Conservation (phyloP, 2,329 filamentous ascomycete species). For the Aspergillus quadrilineatus region DNA sequence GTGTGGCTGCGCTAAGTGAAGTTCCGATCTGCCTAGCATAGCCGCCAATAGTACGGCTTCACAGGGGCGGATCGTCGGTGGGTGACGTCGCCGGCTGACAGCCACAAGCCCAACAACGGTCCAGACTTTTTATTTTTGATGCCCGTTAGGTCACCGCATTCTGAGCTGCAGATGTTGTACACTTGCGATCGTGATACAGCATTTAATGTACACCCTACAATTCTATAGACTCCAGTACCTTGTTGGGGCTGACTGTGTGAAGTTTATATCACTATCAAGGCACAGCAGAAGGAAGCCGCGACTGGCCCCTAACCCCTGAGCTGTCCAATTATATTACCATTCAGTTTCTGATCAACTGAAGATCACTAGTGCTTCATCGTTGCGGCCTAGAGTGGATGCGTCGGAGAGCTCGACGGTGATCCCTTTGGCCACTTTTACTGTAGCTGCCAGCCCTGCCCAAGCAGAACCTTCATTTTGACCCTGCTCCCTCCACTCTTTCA, state of each 20-base stretch:
- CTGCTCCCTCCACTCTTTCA: neutral
- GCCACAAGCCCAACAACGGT: neutral
- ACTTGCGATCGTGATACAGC: too few relatives aligned
- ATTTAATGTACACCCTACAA: too few relatives aligned
- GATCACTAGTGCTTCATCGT: conserved; percentile 1
- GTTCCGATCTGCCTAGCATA: neutral
- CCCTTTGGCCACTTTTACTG: neutral
- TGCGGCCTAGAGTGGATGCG: neutral
- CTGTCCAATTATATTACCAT: neutral
- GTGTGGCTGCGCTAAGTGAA: neutral
- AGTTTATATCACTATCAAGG: neutral
- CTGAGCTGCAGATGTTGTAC: neutral
- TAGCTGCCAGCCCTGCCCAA: neutral
- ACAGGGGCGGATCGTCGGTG: neutral
- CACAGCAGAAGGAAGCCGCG: neutral
- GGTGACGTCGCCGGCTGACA: neutral
- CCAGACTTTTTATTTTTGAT: neutral
- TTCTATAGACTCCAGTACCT: too few relatives aligned
- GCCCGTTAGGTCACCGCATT: neutral
- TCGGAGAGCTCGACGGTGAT: neutral
- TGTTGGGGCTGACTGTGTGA: neutral
- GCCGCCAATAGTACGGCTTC: neutral
- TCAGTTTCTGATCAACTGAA: neutral
- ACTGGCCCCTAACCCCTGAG: neutral
- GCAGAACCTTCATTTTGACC: neutral